phyloP scores from a whole-genome alignment of 371 early-diverging fungal species.

The Nematocida homosporus region DNA sequence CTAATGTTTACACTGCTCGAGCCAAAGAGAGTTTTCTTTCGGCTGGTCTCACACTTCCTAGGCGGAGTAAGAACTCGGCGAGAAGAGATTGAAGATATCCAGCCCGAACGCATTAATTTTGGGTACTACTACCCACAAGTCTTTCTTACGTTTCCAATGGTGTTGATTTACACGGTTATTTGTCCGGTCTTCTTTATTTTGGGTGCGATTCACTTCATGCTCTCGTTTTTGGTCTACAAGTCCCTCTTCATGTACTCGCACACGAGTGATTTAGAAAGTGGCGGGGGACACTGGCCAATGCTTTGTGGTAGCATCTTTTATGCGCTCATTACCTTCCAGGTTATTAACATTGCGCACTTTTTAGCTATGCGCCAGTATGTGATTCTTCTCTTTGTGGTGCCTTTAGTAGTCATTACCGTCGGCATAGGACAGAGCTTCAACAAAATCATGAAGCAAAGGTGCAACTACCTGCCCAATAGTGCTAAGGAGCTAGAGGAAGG shows the following conservation, averaged over 20 bases:
- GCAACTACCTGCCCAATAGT: slow-evolving; percentile 51
- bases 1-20: slow-evolving; percentile 62
- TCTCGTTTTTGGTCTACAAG: slow-evolving; percentile 64
- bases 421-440: slow-evolving; percentile 41
- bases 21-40: slow-evolving; percentile 57
- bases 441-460: slow-evolving; percentile 58
- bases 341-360: slow-evolving; percentile 56
- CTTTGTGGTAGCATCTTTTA: slow-evolving; percentile 57
- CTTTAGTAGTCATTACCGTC: slow-evolving; percentile 60
- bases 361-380: slow-evolving; percentile 43
- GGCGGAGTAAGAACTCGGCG: slow-evolving; percentile 44
- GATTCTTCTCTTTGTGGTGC: slow-evolving; percentile 35
- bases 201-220: slow-evolving; percentile 62
- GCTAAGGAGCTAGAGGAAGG: slow-evolving; percentile 28
- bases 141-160: slow-evolving; percentile 67
- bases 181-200: slow-evolving; percentile 64
- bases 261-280: slow-evolving; percentile 66
- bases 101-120: slow-evolving; percentile 64
- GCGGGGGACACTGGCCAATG: slow-evolving; percentile 65
- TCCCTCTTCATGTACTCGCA: slow-evolving; percentile 66
- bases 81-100: slow-evolving; percentile 51
- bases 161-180: slow-evolving; percentile 63
- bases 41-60: slow-evolving; percentile 37
- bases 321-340: slow-evolving; percentile 64
- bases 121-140: slow-evolving; percentile 65